These are phyloP conservation scores for Akanthomyces muscarius DNA, from an alignment of 2,329 filamentous ascomycete species.

Conservation along the genomic window DNA sequence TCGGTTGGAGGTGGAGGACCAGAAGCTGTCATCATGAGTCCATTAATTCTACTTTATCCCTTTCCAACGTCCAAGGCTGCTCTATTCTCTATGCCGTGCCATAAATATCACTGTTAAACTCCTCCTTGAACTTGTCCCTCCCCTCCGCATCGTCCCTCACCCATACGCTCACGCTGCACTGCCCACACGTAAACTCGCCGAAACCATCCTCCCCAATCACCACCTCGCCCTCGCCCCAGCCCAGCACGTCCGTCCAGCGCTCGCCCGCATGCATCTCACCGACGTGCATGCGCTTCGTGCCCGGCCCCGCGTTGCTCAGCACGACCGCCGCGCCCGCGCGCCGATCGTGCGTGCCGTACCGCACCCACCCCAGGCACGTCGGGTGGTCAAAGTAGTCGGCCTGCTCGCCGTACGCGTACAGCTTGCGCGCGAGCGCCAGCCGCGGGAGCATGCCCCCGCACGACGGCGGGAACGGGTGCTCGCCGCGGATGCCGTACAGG, in stretches of 20 bases:
- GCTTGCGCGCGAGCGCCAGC: slow-evolving; percentile 57
- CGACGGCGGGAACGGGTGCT: slow-evolving; percentile 45
- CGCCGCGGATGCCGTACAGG: slow-evolving; percentile 56
- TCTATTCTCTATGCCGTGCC: not conserved
- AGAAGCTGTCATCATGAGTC: too few species aligned
- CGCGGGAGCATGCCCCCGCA: slow-evolving; percentile 53
- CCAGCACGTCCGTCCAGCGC: slow-evolving; percentile 60
- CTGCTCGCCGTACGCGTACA: slow-evolving; percentile 64
- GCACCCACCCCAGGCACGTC: slow-evolving; percentile 61
- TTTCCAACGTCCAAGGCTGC: too few species aligned
- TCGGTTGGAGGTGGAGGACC: too few species aligned
- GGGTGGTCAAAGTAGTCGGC: slow-evolving; percentile 58
- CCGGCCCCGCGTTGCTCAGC: slow-evolving; percentile 49
- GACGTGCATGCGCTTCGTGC: slow-evolving; percentile 59
- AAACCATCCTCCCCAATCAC: slow-evolving; percentile 58
- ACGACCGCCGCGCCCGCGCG: slow-evolving; percentile 53
- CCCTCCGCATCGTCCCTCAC: slow-evolving; percentile 52
- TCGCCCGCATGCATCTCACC: slow-evolving; percentile 57
- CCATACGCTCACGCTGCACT: slow-evolving; percentile 56
- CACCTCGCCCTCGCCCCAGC: slow-evolving; percentile 51
- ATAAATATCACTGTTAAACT: slow-evolving; percentile 26
- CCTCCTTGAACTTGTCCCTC: slow-evolving; percentile 38
- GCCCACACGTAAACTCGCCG: slow-evolving; percentile 53
- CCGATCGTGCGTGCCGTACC: slow-evolving; percentile 43
- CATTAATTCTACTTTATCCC: too few species aligned